Conservation (phyloP, 1,284 basidiomycete species). For the Tilletia walkeri region DNA sequence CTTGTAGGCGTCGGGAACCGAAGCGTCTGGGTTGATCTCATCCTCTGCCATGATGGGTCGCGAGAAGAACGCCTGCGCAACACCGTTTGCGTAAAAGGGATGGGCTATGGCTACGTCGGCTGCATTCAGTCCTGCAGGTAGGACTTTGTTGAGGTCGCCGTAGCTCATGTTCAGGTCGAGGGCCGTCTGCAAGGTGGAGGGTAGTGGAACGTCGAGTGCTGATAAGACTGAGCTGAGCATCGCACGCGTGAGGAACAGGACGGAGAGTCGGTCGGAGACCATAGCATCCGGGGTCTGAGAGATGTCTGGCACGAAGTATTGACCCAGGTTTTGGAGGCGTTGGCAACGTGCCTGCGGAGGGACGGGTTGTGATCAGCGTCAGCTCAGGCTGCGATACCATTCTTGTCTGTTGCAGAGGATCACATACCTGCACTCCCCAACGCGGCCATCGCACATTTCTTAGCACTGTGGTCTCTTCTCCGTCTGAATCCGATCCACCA, state of each 20-base stretch:
- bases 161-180: neutral
- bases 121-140: neutral
- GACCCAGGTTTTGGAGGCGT: neutral
- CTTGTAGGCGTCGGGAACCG: neutral
- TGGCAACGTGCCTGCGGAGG: neutral
- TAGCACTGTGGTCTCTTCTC: neutral
- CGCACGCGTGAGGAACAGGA: conserved; percentile 1
- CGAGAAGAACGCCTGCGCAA: conserved; percentile 12
- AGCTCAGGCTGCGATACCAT: no score
- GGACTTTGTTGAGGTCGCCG: neutral
- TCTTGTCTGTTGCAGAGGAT: neutral
- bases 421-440: conserved; percentile 1
- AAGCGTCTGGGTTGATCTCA: neutral
- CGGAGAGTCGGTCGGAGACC: neutral
- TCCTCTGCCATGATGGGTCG: neutral
- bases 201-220: neutral
- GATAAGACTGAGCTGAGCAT: neutral
- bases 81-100: neutral
- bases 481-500: neutral
- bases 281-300: neutral
- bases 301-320: conserved; percentile 8
- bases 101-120: conserved; percentile 12
- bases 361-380: neutral
- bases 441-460: conserved; percentile 2
- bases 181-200: neutral